Conservation (phyloP, 164 flowering plant genomes). For the Chloranthus sessilifolius region DNA sequence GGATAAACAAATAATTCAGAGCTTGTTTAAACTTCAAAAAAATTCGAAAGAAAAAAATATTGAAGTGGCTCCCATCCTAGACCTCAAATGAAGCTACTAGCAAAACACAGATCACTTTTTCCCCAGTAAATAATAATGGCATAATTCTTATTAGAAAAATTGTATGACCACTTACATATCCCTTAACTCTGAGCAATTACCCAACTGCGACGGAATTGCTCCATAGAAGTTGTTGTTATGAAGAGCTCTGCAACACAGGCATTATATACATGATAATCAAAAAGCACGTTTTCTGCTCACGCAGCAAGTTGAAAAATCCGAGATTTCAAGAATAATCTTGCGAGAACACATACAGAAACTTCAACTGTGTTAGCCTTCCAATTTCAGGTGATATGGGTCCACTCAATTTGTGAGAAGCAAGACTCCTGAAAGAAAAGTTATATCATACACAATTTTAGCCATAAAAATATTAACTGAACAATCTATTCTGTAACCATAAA, state of each 20-base stretch:
- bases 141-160: conserved; percentile 3
- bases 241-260: conserved; percentile 47
- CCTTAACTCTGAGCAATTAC: conserved; percentile 74
- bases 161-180: conserved; percentile 51
- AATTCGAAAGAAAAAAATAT: too few species aligned
- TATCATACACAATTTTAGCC: not conserved
- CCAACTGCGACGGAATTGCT: conserved; percentile 68
- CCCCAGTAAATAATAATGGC: not conserved
- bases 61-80: too few species aligned
- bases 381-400: conserved; percentile 87
- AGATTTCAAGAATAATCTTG: not conserved
- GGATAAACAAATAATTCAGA: too few species aligned
- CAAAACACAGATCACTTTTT: too few species aligned
- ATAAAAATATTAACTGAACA: not conserved
- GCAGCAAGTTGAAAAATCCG: conserved; percentile 6
- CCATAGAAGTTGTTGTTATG: conserved; percentile 83
- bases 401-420: conserved; percentile 64
- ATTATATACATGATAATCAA: conserved; percentile 13
- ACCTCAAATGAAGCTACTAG: not conserved
- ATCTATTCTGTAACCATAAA: not conserved
- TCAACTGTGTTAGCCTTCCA: conserved; percentile 78
- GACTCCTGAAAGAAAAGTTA: conserved; percentile 46
- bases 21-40: too few species aligned
- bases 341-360: conserved; percentile 54
- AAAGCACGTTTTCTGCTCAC: conserved; percentile 6